These are phyloP conservation scores for Amorphotheca resinae DNA, from an alignment of 495 filamentous ascomycete species.

Conservation along the genomic window DNA sequence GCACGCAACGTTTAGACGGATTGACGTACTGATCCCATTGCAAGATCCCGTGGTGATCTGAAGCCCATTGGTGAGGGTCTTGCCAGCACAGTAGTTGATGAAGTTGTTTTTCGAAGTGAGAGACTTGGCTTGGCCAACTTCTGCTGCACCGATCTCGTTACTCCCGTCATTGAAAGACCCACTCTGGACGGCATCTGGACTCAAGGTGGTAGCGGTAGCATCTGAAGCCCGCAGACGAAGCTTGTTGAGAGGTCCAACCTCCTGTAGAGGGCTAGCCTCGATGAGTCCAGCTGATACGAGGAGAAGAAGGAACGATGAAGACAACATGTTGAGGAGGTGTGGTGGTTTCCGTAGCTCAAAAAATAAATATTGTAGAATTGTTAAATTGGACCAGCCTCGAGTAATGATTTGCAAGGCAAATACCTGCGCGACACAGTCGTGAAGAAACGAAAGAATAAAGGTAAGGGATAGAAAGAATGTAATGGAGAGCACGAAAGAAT, in stretches of 20 bases:
- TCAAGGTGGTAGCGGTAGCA: conserved; percentile 13
- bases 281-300: conserved; percentile 17
- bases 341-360: not conserved
- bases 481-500: conserved; percentile 16
- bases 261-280: conserved; percentile 5
- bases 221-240: conserved; percentile 8
- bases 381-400: conserved; percentile 14
- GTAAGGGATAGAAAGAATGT: conserved; percentile 11
- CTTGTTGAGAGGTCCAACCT: conserved; percentile 4
- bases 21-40: conserved; percentile 53
- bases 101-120: conserved; percentile 37
- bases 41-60: conserved; percentile 54
- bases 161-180: conserved; percentile 18
- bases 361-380: conserved; percentile 4
- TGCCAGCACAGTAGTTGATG: conserved; percentile 56
- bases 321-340: conserved; percentile 13
- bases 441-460: conserved; percentile 13
- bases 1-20: conserved; percentile 20
- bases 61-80: conserved; percentile 55
- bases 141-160: conserved; percentile 9
- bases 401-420: conserved; percentile 7
- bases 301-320: conserved; percentile 13
- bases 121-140: conserved; percentile 14
- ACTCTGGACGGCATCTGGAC: conserved; percentile 15
- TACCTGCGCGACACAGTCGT: conserved; percentile 18